Evolutionary conservation across 169 alveolate species (phyloP), one percentile per base, ranked within the genome.

Genomic region (Plasmodium adleri): DNA sequence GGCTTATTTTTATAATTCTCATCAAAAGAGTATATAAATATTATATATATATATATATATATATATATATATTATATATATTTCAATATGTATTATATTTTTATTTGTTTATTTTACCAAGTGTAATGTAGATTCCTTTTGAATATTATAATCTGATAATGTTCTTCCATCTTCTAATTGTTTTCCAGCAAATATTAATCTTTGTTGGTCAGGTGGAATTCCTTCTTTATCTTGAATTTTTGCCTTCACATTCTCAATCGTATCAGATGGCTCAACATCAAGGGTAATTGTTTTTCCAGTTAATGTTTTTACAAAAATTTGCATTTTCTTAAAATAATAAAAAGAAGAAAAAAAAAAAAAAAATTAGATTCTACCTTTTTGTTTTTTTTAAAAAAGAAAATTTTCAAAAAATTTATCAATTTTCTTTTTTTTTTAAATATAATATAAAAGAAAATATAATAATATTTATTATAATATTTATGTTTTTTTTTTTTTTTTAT

Each of bases 161-260:
- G 99, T 98, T 85, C 99, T 95, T 66, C 99, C 99, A 91, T 98
- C 99, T 92, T 98, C 99, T 78, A 99, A 94, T 94, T 98, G 99
- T 94, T 98, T 98, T 76, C 99, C 99, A 8, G 99, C 99, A 92
- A 98, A 98, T 93, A 99, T 99, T 88, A 99, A 94, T 92, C 99
- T 98, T 93, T 99, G 99, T 96, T 98, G 99, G 95, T 99, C 99
- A 15, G 99, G 99, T 17, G 99, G 99, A 80, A 98, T 97, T 1
- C 99, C 99, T 92, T 98, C 99, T 93, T 98, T 97, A 92, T 98
- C 99, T 85, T 97, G 98, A 74, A 98, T 98, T 96, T 98, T 97
- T 47, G 99, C 99, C 96, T 98, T 98, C 62, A 98, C 99, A 93
- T 97, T 97, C 85, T 98, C 99, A 94, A 98, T 98, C 24, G 99